Evolutionary conservation across 805 yeast genomes (phyloP).

Genomic region (Monosporozyma siamensis): DNA sequence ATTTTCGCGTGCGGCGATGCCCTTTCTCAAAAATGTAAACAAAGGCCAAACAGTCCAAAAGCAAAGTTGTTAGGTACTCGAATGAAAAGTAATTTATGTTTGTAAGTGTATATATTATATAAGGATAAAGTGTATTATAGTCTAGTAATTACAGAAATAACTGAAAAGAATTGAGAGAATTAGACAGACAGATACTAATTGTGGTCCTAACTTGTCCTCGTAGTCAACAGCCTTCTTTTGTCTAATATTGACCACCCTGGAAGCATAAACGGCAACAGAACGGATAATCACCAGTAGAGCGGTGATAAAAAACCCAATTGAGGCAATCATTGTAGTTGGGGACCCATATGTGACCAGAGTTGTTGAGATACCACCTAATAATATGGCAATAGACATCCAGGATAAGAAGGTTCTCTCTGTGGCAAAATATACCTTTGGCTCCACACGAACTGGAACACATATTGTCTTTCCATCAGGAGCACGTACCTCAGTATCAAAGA

Average conservation of each 20-base stretch:
- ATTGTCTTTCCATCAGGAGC: conserved; percentile 88
- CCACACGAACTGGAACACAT: conserved; percentile 90
- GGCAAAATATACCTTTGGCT: conserved; percentile 98
- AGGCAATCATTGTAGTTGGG: conserved; percentile 62
- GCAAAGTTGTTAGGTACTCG: background rate
- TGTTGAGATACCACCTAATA: conserved; percentile 83
- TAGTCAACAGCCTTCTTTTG: conserved; percentile 73
- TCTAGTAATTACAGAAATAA: conserved; percentile 36
- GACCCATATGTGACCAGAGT: conserved; percentile 81
- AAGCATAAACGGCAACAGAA: conserved; percentile 63
- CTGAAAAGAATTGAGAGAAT: conserved; percentile 59
- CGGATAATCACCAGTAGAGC: conserved; percentile 67
- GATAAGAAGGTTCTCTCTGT: conserved; percentile 90
- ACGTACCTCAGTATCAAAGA: conserved; percentile 44
- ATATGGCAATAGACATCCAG: conserved; percentile 87
- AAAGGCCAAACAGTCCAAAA: background rate
- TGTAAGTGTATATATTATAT: too few relatives aligned
- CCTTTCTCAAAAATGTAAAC: background rate
- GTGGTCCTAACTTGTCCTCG: conserved; percentile 84
- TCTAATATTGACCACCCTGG: conserved; percentile 78
- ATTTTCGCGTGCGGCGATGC: conserved; percentile 1
- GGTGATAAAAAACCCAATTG: conserved; percentile 77
- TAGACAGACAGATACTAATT: conserved; percentile 65
- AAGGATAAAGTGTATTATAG: too few relatives aligned
- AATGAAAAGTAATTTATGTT: too few relatives aligned